Percentiles rank a stretch among this genome's conserved stretches.
phyloP scores from a whole-genome alignment of 164 flowering plant species.

The Nymphaea thermarum region DNA sequence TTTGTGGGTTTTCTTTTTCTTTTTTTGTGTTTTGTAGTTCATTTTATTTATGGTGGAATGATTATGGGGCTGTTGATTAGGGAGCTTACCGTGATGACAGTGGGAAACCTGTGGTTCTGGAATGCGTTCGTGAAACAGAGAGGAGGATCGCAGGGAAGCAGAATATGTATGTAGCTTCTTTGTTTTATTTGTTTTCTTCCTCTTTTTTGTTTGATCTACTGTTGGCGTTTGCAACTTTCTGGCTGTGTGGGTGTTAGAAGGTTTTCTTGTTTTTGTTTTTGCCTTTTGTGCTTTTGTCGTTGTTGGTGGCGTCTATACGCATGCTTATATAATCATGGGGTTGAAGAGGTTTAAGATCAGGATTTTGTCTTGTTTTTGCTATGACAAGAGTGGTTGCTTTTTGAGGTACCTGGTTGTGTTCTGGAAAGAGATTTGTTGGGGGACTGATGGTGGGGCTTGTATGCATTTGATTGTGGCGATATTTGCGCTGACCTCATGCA shows the following conservation, averaged over 20 bases:
- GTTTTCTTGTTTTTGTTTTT: background rate
- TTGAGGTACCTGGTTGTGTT: too few species aligned
- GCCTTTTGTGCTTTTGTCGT: background rate
- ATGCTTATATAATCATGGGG: background rate
- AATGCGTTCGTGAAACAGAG: conserved; percentile 92
- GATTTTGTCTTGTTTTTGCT: too few species aligned
- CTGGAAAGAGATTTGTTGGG: too few species aligned
- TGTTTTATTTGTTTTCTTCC: background rate
- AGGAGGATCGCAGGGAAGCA: conserved; percentile 68
- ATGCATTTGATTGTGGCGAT: too few species aligned
- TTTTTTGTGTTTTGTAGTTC: background rate
- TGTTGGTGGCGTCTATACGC: background rate
- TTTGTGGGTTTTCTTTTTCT: background rate
- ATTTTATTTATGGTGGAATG: background rate
- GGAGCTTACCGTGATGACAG: conserved; percentile 97
- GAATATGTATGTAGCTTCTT: conserved; percentile 48
- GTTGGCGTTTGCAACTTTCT: background rate
- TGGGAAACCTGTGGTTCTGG: conserved; percentile 91
- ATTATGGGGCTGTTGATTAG: conserved; percentile 15
- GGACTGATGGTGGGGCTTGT: too few species aligned
- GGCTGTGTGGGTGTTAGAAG: background rate
- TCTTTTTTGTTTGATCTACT: background rate
- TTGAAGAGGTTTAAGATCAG: too few species aligned
- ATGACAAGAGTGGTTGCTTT: too few species aligned
- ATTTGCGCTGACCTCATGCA: too few species aligned